A percentile compares a stretch with the other conserved stretches of the same genome.
Evolutionary conservation across 352 stramenopile genomes (phyloP).

Genomic region (Pythium coloratum): DNA sequence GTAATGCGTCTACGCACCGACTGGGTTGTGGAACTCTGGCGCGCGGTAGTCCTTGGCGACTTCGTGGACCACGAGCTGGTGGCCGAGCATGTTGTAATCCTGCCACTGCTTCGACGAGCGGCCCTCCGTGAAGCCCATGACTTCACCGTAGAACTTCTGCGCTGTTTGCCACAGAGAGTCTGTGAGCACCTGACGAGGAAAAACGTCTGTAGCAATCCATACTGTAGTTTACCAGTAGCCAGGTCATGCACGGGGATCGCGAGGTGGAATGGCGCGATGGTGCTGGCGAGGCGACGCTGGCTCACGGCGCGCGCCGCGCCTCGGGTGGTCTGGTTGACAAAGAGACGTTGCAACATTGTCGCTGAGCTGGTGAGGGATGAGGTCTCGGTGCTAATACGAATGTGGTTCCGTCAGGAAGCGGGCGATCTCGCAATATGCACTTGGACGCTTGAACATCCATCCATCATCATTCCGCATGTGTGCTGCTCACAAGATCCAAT

Average conservation of each 20-base stretch:
- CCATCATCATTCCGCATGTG: conserved; percentile 5
- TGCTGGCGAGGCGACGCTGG: conserved; percentile 23
- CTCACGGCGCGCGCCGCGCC: conserved; percentile 3
- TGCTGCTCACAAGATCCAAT: conserved; percentile 12
- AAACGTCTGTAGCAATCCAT: background rate
- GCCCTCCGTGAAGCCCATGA: conserved; percentile 92
- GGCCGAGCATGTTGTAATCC: conserved; percentile 90
- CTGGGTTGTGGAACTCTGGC: conserved; percentile 95
- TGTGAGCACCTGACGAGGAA: background rate
- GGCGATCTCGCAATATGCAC: background rate
- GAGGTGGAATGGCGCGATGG: conserved; percentile 82
- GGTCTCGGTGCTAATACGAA: background rate
- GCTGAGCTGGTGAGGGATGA: background rate
- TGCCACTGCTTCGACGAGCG: conserved; percentile 93
- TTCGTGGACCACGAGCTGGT: conserved; percentile 90
- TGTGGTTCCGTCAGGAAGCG: background rate
- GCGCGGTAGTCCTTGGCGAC: conserved; percentile 92
- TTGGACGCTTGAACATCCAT: background rate
- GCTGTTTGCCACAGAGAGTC: conserved; percentile 36
- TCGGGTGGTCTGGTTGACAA: conserved; percentile 5
- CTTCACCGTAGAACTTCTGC: conserved; percentile 91
- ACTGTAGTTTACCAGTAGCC: conserved; percentile 43
- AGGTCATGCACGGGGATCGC: conserved; percentile 96
- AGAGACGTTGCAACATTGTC: conserved; percentile 14
- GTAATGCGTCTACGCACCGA: conserved; percentile 55